Conservation (phyloP, 1,284 basidiomycete species). For the Cutaneotrichosporon arboriforme region DNA sequence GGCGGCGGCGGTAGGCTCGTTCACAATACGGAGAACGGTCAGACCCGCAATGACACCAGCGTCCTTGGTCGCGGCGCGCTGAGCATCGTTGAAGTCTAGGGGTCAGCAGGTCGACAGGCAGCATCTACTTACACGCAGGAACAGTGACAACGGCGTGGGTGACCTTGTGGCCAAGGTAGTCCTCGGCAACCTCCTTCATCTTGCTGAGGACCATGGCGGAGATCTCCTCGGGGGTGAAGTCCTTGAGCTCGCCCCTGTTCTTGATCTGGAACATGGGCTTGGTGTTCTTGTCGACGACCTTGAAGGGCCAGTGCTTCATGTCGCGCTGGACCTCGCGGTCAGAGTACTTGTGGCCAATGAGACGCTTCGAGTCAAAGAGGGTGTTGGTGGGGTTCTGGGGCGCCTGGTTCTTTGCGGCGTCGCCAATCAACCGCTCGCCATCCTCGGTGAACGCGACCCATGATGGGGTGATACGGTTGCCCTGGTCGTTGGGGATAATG, state of each 20-base stretch:
- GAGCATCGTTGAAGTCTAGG: slow-evolving; percentile 99
- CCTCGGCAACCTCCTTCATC: slow-evolving; percentile 98
- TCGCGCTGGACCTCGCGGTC: slow-evolving; percentile 75
- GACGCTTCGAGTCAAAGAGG: slow-evolving; percentile 94
- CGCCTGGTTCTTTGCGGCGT: slow-evolving; percentile 89
- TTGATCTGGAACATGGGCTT: slow-evolving; percentile 82
- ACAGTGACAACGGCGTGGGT: slow-evolving; percentile 82
- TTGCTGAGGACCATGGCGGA: slow-evolving; percentile 96
- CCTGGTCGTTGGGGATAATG: slow-evolving; percentile 96
- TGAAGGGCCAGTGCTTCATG: slow-evolving; percentile 66
- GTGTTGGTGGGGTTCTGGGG: slow-evolving; percentile 82
- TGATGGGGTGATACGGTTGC: slow-evolving; percentile 93
- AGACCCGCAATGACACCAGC: slow-evolving; percentile 96
- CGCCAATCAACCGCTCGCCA: slow-evolving; percentile 76
- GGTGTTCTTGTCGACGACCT: slow-evolving; percentile 68
- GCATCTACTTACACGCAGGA: slow-evolving; percentile 24
- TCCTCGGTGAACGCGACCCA: slow-evolving; percentile 75
- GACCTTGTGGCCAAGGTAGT: slow-evolving; percentile 80
- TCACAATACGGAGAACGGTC: slow-evolving; percentile 95
- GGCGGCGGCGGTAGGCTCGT: slow-evolving; percentile 97
- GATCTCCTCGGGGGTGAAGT: slow-evolving; percentile 92
- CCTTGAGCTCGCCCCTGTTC: slow-evolving; percentile 77
- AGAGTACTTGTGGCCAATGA: slow-evolving; percentile 62
- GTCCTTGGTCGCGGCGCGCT: slow-evolving; percentile 96
- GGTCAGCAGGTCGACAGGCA: slow-evolving; percentile 60